Evolutionary conservation across 2,329 filamentous ascomycete genomes (phyloP).

Genomic region (Thermoascus crustaceus): DNA sequence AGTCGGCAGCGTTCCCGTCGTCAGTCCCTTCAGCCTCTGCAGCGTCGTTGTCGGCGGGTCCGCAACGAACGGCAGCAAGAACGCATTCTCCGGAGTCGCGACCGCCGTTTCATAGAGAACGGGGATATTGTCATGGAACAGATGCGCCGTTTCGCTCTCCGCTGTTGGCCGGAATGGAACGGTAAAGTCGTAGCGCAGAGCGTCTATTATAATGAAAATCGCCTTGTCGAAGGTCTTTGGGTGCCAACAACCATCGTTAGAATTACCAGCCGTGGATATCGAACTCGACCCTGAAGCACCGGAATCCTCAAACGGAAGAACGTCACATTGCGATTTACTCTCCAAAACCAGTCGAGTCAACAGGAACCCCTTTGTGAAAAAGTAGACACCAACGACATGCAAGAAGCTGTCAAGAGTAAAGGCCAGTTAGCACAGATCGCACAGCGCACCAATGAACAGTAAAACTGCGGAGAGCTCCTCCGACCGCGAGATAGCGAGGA

Average conservation of each 20-base stretch:
- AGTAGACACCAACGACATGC: constrained; percentile 72
- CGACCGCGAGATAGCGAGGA: too few relatives aligned
- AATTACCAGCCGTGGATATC: constrained; percentile 13
- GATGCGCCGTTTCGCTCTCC: constrained; percentile 40
- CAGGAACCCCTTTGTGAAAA: constrained; percentile 93
- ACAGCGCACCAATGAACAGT: too few relatives aligned
- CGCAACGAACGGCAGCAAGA: constrained; percentile 90
- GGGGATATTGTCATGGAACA: constrained; percentile 83
- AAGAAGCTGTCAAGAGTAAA: constrained; percentile 45
- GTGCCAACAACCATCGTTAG: constrained; percentile 79
- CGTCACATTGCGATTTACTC: constrained; percentile 61
- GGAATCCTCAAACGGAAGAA: constrained; percentile 54
- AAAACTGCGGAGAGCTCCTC: too few relatives aligned
- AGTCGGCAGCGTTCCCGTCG: constrained; percentile 87
- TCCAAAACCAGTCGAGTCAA: constrained; percentile 76
- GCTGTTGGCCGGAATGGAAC: constrained; percentile 58
- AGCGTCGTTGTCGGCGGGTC: constrained; percentile 92
- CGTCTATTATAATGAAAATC: constrained; percentile 84
- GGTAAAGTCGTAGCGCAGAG: constrained; percentile 92
- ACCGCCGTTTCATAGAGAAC: constrained; percentile 77
- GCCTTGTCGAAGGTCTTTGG: constrained; percentile 88
- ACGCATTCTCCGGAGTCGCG: constrained; percentile 68
- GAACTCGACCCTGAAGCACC: constrained; percentile 13
- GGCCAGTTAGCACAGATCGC: background rate
- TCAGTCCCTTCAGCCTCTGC: constrained; percentile 86